These are phyloP conservation scores for Pyrenophora teres DNA, from an alignment of 2,329 filamentous ascomycete genomes.

Conservation along the genomic window DNA sequence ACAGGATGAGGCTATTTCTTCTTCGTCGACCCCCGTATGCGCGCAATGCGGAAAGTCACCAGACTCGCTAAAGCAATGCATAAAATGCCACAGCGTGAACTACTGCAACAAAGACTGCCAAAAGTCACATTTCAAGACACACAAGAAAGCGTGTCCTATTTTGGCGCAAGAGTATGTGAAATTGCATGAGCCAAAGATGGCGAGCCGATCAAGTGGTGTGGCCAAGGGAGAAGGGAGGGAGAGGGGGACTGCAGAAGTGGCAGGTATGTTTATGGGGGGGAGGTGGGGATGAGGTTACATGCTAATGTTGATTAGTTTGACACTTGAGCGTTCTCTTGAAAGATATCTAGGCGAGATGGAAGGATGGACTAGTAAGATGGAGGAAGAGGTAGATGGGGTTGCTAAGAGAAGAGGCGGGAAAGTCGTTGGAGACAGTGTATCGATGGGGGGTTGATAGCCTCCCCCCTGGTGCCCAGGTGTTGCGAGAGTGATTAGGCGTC, in stretches of 20 bases:
- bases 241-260: constrained; percentile 48
- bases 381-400: neutral
- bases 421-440: neutral
- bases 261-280: constrained; percentile 28
- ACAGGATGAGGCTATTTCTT: constrained; percentile 3
- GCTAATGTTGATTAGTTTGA: constrained; percentile 9
- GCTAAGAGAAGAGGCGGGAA: neutral
- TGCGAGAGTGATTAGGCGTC: no score
- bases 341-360: neutral
- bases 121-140: constrained; percentile 46
- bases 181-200: constrained; percentile 48
- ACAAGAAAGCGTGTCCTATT: constrained; percentile 49
- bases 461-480: no score
- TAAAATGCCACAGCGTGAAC: constrained; percentile 45
- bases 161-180: constrained; percentile 48
- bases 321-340: constrained; percentile 2
- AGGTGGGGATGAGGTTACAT: neutral
- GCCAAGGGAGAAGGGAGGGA: constrained; percentile 41
- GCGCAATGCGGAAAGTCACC: constrained; percentile 30
- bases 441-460: no score
- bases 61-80: constrained; percentile 43
- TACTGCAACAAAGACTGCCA: constrained; percentile 51
- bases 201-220: constrained; percentile 30
- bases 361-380: neutral
- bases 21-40: constrained; percentile 27